phyloP scores from a whole-genome alignment of 805 yeast species.

The Nematodospora valgi region DNA sequence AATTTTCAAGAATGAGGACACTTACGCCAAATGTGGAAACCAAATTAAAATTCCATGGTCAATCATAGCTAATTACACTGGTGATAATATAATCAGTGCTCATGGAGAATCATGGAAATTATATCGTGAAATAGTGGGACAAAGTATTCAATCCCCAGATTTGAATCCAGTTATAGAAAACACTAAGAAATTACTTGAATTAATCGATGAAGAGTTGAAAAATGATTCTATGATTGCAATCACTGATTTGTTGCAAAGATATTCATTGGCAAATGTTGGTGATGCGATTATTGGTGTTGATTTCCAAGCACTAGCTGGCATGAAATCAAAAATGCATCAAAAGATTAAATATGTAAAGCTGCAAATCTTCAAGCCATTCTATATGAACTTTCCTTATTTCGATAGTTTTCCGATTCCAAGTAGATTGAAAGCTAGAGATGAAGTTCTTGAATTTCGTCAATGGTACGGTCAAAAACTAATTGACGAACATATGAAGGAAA shows the following conservation, averaged over 20 bases:
- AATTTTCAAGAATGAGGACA: conserved; percentile 46
- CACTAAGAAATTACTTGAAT: conserved; percentile 27
- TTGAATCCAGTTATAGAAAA: conserved; percentile 36
- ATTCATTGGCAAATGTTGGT: conserved; percentile 47
- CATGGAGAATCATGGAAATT: conserved; percentile 51
- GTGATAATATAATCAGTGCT: conserved; percentile 59
- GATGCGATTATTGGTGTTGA: conserved; percentile 50
- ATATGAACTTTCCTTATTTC: conserved; percentile 51
- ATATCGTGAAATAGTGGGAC: conserved; percentile 44
- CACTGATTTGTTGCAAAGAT: conserved; percentile 43
- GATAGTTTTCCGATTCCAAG: conserved; percentile 49
- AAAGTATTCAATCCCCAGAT: conserved; percentile 50
- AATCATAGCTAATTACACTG: conserved; percentile 52
- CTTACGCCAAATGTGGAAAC: conserved; percentile 58
- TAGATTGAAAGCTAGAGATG: conserved; percentile 40
- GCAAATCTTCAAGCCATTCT: conserved; percentile 54
- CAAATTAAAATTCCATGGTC: conserved; percentile 56
- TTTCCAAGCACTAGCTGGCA: conserved; percentile 34
- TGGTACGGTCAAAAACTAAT: conserved; percentile 30
- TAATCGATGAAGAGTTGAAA: conserved; percentile 14
- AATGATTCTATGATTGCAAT: conserved; percentile 18
- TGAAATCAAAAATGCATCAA: conserved; percentile 31
- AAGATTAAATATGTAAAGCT: conserved; percentile 43
- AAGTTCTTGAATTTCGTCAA: conserved; percentile 39
- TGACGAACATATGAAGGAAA: conserved; percentile 14